These are phyloP conservation scores for Colletotrichum sp. DNA, from an alignment of 2,329 filamentous ascomycete genomes.

Conservation along the genomic window DNA sequence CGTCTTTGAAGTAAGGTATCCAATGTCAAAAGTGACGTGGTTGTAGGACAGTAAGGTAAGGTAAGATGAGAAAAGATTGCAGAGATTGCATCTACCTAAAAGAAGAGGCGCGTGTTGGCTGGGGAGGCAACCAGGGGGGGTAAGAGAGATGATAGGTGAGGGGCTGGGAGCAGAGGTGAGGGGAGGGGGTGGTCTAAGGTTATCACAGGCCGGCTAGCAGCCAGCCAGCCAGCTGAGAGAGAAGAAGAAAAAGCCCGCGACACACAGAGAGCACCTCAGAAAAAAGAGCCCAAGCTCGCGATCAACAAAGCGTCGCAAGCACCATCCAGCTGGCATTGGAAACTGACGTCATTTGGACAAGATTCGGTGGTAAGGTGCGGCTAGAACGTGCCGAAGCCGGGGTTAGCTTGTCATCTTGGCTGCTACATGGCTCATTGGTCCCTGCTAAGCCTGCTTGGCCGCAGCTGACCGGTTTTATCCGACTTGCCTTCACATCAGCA, in stretches of 20 bases:
- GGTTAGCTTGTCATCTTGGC: not conserved
- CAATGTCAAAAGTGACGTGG: not conserved
- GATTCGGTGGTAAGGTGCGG: not conserved
- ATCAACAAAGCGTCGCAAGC: slow-evolving; percentile 22
- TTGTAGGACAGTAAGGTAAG: not conserved
- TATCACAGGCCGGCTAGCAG: slow-evolving; percentile 5
- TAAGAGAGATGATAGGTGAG: not conserved
- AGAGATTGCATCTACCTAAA: not conserved
- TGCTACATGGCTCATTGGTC: not conserved
- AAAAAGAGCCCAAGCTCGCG: not conserved
- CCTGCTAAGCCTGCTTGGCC: slow-evolving; percentile 7
- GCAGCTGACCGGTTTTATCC: slow-evolving; percentile 1
- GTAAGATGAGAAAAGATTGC: not conserved
- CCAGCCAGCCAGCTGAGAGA: not conserved
- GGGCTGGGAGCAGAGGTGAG: not conserved
- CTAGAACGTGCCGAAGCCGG: slow-evolving; percentile 14
- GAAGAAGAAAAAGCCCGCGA: not conserved
- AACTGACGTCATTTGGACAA: slow-evolving; percentile 12
- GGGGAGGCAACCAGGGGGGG: not conserved
- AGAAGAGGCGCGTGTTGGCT: not conserved
- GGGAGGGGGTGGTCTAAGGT: not conserved
- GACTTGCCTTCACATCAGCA: not conserved
- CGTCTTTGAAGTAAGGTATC: not conserved
- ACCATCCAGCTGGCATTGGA: not conserved
- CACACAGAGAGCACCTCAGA: not conserved